Evolutionary conservation across 148 eudicot species (phyloP), one percentile per base, ranked within the genome.

Genomic region (Fagopyrum tataricum): DNA sequence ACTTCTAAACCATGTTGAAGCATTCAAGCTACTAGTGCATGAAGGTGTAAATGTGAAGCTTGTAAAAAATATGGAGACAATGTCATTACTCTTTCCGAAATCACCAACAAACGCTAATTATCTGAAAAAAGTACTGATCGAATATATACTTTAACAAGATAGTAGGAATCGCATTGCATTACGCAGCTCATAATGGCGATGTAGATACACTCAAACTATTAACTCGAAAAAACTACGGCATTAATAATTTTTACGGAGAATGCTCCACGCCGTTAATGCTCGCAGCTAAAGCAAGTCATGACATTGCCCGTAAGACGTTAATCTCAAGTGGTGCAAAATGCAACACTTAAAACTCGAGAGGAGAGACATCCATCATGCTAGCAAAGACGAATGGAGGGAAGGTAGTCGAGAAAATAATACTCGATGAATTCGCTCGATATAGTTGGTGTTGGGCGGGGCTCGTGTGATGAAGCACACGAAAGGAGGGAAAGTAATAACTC

Each of bases 41-140:
- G 95, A 95, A 23, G 87, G 87, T 47, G 98, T 95, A 41, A 92
- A 93, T 70, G 90, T 91, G 9, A 91, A 87, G 79, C 80, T 87
- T 10, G 42, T 72, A n/a, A 87, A 85, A 89, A 86, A 74, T 80
- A 76, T 7, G 97, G 97, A 17, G 94, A 93, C 43, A 89, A 78
- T 3, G 91, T 90, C 6, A 76, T 89, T 24, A 58, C n/a, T 89
- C 15, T 79, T 89, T 89, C 90, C 5, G 79, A 82, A 70, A 41
- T 75, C 8, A 78, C 72, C 67, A 74, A 74, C 31, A 85, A 85
- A 10, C 78, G 81, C 9, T 90, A 91, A 71, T 77, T 77, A 12
- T 85, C n/a, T 95, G 74, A 97, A 90, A 78, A 90, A 87, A 79
- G 94, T 95, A 21, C 77, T 95, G 89, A 89, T 95, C 3, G 90